phyloP scores from a whole-genome alignment of 225 moss, liverwort and hornwort species.

The Marchantia polymorpha region DNA sequence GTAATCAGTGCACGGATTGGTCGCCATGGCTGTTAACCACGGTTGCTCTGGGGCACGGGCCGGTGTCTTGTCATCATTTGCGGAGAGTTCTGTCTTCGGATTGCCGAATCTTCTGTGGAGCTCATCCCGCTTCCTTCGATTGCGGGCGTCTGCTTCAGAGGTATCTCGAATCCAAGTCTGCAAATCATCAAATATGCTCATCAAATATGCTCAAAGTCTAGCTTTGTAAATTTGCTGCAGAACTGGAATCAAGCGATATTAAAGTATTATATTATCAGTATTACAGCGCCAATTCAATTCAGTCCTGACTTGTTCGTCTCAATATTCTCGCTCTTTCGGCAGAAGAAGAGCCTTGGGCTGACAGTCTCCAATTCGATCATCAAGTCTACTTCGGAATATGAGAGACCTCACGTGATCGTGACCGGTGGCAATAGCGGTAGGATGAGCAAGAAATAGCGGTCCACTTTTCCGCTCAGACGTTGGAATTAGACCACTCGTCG shows the following conservation, averaged over 20 bases:
- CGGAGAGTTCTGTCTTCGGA: not conserved
- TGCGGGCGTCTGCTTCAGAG: not conserved
- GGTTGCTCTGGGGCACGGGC: not conserved
- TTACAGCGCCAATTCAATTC: too few relatives aligned
- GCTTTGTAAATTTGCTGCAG: not conserved
- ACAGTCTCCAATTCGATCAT: not conserved
- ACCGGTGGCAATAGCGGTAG: constrained; percentile 82
- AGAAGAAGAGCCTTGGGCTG: too few relatives aligned
- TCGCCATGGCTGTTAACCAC: not conserved
- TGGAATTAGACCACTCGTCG: not conserved
- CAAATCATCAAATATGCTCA: too few relatives aligned
- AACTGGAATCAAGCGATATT: not conserved
- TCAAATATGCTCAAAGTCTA: too few relatives aligned
- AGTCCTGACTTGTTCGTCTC: too few relatives aligned
- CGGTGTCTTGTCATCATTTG: not conserved
- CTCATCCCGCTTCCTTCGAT: not conserved
- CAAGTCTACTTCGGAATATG: constrained; percentile 4
- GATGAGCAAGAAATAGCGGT: not conserved
- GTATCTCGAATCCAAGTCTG: too few relatives aligned
- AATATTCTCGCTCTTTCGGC: too few relatives aligned
- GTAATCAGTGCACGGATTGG: not conserved
- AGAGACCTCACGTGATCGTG: constrained; percentile 59
- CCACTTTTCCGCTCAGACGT: not conserved
- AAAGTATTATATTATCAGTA: not conserved
- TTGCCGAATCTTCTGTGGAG: not conserved